Percentiles rank a stretch among this genome's conserved stretches.
Conservation (phyloP, 2,329 filamentous ascomycete genomes). For the Colletotrichum euphorbiae region DNA sequence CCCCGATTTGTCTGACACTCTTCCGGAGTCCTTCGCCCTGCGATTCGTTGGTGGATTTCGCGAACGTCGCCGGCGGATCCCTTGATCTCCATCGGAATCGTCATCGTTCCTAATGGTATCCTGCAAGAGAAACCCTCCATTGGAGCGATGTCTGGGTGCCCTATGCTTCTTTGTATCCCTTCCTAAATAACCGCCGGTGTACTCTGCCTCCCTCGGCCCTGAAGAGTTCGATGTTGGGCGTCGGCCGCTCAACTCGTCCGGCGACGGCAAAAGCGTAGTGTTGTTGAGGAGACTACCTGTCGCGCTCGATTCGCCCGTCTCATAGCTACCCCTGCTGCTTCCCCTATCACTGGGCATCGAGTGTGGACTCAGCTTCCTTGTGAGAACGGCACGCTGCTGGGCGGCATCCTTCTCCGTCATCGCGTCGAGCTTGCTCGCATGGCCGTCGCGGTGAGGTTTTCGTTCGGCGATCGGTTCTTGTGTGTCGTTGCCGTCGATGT, state of each 20-base stretch:
- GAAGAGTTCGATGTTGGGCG: constrained; percentile 20
- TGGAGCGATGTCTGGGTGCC: constrained; percentile 57
- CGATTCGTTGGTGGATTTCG: constrained; percentile 40
- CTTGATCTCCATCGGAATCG: constrained; percentile 47
- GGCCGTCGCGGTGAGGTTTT: constrained; percentile 28
- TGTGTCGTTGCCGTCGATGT: not conserved
- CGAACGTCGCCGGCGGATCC: constrained; percentile 46
- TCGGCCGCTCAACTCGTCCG: constrained; percentile 25
- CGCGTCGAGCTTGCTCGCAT: constrained; percentile 39
- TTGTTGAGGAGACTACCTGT: constrained; percentile 46
- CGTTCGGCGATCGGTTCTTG: not conserved
- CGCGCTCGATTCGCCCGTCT: constrained; percentile 59
- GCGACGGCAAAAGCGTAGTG: constrained; percentile 37
- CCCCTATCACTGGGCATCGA: constrained; percentile 43
- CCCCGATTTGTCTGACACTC: constrained; percentile 27
- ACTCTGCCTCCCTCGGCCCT: constrained; percentile 41
- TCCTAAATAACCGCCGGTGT: constrained; percentile 39
- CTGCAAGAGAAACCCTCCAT: constrained; percentile 64
- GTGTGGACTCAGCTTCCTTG: constrained; percentile 34
- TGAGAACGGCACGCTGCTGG: constrained; percentile 25
- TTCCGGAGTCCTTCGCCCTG: constrained; percentile 28
- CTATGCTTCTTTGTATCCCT: constrained; percentile 42
- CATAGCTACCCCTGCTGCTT: constrained; percentile 54
- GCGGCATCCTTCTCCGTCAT: constrained; percentile 43
- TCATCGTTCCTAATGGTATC: constrained; percentile 52